phyloP scores from a whole-genome alignment of 1,284 basidiomycete genomes.

The Pyrrhoderma noxium region DNA sequence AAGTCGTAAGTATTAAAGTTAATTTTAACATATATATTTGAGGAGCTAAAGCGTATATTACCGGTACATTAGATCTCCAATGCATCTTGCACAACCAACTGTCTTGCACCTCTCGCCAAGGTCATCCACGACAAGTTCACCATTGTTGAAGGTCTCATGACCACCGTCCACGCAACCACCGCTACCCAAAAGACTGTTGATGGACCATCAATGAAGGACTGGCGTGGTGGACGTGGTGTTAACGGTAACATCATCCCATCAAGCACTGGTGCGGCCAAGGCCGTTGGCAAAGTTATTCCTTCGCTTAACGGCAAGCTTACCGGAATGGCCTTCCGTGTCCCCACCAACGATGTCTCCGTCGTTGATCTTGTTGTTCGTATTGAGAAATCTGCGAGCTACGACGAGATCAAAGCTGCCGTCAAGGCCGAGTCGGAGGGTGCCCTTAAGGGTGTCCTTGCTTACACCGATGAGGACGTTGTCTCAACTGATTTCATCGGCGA shows the following conservation, averaged over 20 bases:
- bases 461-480: slow-evolving; percentile 94
- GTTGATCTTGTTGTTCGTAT: slow-evolving; percentile 95
- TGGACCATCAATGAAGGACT: slow-evolving; percentile 91
- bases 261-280: slow-evolving; percentile 98
- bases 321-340: slow-evolving; percentile 96
- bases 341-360: slow-evolving; percentile 95
- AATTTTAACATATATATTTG: background rate
- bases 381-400: slow-evolving; percentile 83
- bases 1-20: slow-evolving; percentile 52
- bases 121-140: slow-evolving; percentile 96
- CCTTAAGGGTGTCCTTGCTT: slow-evolving; percentile 80
- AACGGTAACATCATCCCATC: slow-evolving; percentile 99
- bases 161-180: slow-evolving; percentile 94
- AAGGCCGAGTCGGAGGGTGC: slow-evolving; percentile 75
- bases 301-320: slow-evolving; percentile 95
- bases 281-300: slow-evolving; percentile 99
- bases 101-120: slow-evolving; percentile 97
- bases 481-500: slow-evolving; percentile 91
- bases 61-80: slow-evolving; percentile 73
- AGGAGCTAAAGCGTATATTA: background rate
- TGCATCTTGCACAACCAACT: slow-evolving; percentile 99
- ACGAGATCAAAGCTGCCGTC: slow-evolving; percentile 85
- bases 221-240: slow-evolving; percentile 95
- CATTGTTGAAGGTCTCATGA: slow-evolving; percentile 97
- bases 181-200: slow-evolving; percentile 99